A percentile compares a stretch with the other conserved stretches of the same genome.
phyloP scores from a whole-genome alignment of 805 yeast genomes.

The Yueomyces sp. region DNA sequence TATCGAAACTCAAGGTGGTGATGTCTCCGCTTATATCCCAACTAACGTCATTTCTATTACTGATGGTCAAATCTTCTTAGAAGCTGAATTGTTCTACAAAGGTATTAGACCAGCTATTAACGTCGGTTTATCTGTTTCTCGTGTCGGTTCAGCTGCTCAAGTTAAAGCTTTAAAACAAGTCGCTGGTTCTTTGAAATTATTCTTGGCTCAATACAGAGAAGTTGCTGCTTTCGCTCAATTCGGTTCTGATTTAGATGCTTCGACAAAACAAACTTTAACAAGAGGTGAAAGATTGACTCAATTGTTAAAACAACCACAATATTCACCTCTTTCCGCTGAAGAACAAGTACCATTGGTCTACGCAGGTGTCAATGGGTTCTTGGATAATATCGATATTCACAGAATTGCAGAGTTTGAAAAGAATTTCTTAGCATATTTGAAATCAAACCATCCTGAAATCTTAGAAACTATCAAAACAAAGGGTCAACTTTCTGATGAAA shows the following conservation, averaged over 20 bases:
- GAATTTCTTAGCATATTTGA: slow-evolving; percentile 83
- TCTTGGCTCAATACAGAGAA: slow-evolving; percentile 99
- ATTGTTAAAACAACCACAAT: slow-evolving; percentile 95
- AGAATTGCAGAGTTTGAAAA: slow-evolving; percentile 86
- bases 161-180: slow-evolving; percentile 99
- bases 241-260: slow-evolving; percentile 99
- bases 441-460: slow-evolving; percentile 78
- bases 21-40: slow-evolving; percentile 95
- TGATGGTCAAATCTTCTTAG: slow-evolving; percentile 97
- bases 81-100: slow-evolving; percentile 99
- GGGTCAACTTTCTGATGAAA: slow-evolving; percentile 86
- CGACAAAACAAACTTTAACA: slow-evolving; percentile 95
- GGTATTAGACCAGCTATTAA: slow-evolving; percentile 99
- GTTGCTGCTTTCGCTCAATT: slow-evolving; percentile 99
- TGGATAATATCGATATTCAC: slow-evolving; percentile 73
- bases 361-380: slow-evolving; percentile 99
- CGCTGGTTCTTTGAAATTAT: slow-evolving; percentile 99
- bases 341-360: slow-evolving; percentile 97
- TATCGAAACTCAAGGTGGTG: slow-evolving; percentile 99
- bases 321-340: slow-evolving; percentile 93
- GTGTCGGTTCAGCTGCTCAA: slow-evolving; percentile 99
- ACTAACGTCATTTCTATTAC: slow-evolving; percentile 96
- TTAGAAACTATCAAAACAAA: slow-evolving; percentile 70
- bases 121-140: slow-evolving; percentile 99
- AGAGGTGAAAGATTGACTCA: slow-evolving; percentile 99